These are phyloP conservation scores for Penicillium lividum DNA, from an alignment of 495 filamentous ascomycete genomes.

Conservation along the genomic window DNA sequence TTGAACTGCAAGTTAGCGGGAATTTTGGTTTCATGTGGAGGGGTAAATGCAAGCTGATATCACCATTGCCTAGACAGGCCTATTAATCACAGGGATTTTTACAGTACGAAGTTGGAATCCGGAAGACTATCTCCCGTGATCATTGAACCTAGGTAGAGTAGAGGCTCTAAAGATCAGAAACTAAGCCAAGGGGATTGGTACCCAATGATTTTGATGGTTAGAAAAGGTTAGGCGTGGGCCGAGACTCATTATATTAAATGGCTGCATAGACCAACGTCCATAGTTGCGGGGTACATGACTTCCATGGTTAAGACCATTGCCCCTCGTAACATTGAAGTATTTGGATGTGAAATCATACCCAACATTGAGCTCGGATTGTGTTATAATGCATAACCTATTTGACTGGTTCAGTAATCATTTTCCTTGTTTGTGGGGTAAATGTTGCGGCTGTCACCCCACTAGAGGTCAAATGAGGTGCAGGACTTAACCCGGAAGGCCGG, in stretches of 20 bases:
- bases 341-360: not conserved
- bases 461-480: constrained; percentile 11
- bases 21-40: not conserved
- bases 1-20: not conserved
- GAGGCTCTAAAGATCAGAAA: not conserved
- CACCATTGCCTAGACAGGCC: not conserved
- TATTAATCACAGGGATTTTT: not conserved
- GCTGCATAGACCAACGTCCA: not conserved
- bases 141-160: not conserved
- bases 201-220: not conserved
- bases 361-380: not conserved
- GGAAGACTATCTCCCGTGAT: not conserved
- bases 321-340: not conserved
- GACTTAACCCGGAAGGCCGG: constrained; percentile 19
- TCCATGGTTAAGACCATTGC: not conserved
- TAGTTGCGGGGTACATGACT: not conserved
- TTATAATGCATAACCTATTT: not conserved
- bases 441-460: constrained; percentile 5
- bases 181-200: not conserved
- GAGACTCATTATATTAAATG: not conserved
- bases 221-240: not conserved
- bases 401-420: not conserved
- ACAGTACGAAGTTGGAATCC: not conserved
- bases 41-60: not conserved
- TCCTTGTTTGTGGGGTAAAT: not conserved